Evolutionary conservation across 225 moss, liverwort and hornwort genomes (phyloP).

Genomic region (Marchantia polymorpha): DNA sequence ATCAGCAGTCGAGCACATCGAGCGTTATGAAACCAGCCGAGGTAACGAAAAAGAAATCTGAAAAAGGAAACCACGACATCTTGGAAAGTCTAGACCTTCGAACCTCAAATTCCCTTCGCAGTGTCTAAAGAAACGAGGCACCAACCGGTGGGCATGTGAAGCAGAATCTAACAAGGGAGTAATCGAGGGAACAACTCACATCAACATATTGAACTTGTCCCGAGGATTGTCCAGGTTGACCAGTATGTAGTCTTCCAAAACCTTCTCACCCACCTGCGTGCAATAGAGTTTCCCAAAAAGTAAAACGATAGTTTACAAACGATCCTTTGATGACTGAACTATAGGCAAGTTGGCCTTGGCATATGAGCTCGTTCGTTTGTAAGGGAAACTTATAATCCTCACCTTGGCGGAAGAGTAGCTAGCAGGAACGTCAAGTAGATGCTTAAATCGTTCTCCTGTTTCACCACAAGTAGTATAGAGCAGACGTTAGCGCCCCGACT

Average conservation of each 20-base stretch:
- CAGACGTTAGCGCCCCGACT: background rate
- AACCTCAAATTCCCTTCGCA: background rate
- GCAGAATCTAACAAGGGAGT: background rate
- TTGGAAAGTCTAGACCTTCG: background rate
- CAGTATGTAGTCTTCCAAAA: slow-evolving; percentile 74
- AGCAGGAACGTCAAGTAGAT: slow-evolving; percentile 43
- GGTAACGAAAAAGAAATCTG: background rate
- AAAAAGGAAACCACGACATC: background rate
- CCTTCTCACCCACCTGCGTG: slow-evolving; percentile 80
- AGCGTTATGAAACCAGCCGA: background rate
- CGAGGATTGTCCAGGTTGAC: slow-evolving; percentile 74
- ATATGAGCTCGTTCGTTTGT: too few species aligned
- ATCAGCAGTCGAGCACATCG: background rate
- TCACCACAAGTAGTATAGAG: background rate
- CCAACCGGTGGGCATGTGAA: background rate
- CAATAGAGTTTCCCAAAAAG: background rate
- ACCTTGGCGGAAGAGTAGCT: slow-evolving; percentile 42
- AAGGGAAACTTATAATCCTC: background rate
- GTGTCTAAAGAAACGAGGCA: background rate
- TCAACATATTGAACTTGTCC: slow-evolving; percentile 86
- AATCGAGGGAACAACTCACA: slow-evolving; percentile 40
- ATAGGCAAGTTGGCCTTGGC: background rate
- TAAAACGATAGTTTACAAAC: background rate
- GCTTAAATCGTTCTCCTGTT: slow-evolving; percentile 46
- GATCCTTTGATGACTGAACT: too few species aligned